Evolutionary conservation across 176 grass and related monocot genomes (phyloP).

Genomic region (Rhynchospora tenuis): DNA sequence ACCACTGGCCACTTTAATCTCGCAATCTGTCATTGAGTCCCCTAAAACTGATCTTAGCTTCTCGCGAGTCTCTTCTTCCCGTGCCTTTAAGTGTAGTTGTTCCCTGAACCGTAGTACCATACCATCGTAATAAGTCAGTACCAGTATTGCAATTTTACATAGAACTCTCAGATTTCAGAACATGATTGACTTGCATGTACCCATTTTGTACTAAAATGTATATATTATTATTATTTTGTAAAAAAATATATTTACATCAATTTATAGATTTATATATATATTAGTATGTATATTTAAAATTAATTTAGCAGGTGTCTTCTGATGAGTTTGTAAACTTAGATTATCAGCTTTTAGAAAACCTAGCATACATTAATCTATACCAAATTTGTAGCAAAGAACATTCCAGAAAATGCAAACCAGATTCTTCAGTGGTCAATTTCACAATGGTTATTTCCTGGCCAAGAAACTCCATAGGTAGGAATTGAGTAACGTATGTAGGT

Average conservation of each 20-base stretch:
- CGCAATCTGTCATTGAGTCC: constrained; percentile 46
- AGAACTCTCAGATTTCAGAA: not conserved
- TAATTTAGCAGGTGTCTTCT: not conserved
- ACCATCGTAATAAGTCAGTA: not conserved
- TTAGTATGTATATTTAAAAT: not conserved
- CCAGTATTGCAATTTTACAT: not conserved
- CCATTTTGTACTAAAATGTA: not conserved
- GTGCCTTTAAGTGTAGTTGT: constrained; percentile 62
- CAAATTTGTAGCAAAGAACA: not conserved
- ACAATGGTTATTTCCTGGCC: not conserved
- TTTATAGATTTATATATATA: not conserved
- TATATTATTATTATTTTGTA: not conserved
- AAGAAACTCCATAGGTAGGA: not conserved
- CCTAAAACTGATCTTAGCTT: constrained; percentile 56
- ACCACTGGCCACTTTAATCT: constrained; percentile 44
- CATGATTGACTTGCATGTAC: not conserved
- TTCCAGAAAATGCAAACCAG: not conserved
- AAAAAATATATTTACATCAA: too few relatives aligned
- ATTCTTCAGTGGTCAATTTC: not conserved
- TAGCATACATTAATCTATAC: not conserved
- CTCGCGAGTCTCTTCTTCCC: constrained; percentile 53
- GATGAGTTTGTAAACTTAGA: not conserved
- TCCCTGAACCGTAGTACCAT: constrained; percentile 37
- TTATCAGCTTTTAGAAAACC: not conserved
- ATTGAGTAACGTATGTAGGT: not conserved